A percentile compares a stretch with the other conserved stretches of the same genome.
These are phyloP conservation scores for Pseudocercospora fuligena DNA, from an alignment of 2,329 filamentous ascomycete species.

Conservation along the genomic window DNA sequence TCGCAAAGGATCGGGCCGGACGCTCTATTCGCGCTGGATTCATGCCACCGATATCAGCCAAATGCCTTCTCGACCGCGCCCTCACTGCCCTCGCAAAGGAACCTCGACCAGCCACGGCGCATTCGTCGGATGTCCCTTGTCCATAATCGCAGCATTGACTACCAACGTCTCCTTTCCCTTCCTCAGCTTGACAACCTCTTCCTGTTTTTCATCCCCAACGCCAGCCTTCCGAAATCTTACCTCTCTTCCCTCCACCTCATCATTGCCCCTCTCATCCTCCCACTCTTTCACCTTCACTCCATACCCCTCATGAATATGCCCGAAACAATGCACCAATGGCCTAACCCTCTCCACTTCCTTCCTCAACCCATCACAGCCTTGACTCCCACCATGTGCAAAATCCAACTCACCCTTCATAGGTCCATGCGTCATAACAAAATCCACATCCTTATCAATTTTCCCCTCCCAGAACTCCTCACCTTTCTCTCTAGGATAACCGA, in stretches of 20 bases:
- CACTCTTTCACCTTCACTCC: slow-evolving; percentile 15
- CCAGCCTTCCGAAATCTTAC: no score
- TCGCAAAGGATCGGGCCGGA: no score
- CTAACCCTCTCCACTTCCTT: slow-evolving; percentile 54
- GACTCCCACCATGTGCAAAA: not conserved
- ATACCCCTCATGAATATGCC: slow-evolving; percentile 61
- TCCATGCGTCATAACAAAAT: slow-evolving; percentile 48
- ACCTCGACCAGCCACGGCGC: slow-evolving; percentile 59
- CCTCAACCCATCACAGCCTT: slow-evolving; percentile 59
- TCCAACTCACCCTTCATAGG: slow-evolving; percentile 40
- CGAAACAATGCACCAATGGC: slow-evolving; percentile 63
- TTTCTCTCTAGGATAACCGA: slow-evolving; percentile 52
- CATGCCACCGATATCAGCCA: no score
- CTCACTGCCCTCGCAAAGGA: not conserved
- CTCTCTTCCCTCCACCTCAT: not conserved
- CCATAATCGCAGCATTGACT: slow-evolving; percentile 63
- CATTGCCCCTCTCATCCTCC: slow-evolving; percentile 6
- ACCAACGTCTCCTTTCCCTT: slow-evolving; percentile 58
- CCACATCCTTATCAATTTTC: slow-evolving; percentile 32
- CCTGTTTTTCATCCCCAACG: no score
- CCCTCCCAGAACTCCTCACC: slow-evolving; percentile 44
- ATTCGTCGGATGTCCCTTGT: slow-evolving; percentile 55
- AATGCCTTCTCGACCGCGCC: no score
- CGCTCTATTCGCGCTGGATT: no score
- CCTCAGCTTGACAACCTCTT: not conserved